Evolutionary conservation across 768 basidiomycete species (phyloP).

Genomic region (Rhizopogon vesiculosus): DNA sequence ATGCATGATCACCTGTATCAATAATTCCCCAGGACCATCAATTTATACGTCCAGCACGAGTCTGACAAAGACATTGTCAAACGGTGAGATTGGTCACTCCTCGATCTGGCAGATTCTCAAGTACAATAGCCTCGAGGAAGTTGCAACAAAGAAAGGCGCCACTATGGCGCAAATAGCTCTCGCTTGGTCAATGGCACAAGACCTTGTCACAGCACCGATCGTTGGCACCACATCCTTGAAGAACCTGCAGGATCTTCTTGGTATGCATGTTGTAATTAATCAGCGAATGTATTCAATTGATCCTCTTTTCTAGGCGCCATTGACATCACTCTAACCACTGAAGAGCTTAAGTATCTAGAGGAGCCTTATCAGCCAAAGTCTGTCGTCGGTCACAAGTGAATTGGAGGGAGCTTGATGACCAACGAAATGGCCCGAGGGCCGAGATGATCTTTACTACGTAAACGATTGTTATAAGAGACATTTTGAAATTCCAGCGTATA

Average conservation of each 20-base stretch:
- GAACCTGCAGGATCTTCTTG: slow-evolving; percentile 49
- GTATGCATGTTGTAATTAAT: slow-evolving; percentile 18
- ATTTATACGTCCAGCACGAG: slow-evolving; percentile 15
- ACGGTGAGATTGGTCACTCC: slow-evolving; percentile 23
- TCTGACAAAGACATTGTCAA: slow-evolving; percentile 35
- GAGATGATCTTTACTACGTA: background rate
- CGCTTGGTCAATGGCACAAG: slow-evolving; percentile 46
- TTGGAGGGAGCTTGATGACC: background rate
- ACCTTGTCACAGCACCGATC: slow-evolving; percentile 55
- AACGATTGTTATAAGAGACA: too few species aligned
- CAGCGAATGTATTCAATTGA: background rate
- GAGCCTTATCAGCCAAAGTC: slow-evolving; percentile 45
- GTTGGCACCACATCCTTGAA: slow-evolving; percentile 49
- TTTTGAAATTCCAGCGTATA: too few species aligned
- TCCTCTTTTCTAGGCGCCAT: slow-evolving; percentile 30
- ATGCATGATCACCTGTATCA: background rate
- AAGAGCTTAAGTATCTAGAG: slow-evolving; percentile 53
- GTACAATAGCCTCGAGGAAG: slow-evolving; percentile 41
- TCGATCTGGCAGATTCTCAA: slow-evolving; percentile 5
- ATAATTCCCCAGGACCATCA: slow-evolving; percentile 10
- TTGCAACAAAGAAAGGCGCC: slow-evolving; percentile 46
- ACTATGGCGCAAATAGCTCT: slow-evolving; percentile 56
- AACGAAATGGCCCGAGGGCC: background rate
- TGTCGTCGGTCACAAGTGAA: slow-evolving; percentile 41
- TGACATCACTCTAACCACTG: slow-evolving; percentile 44